Evolutionary conservation across 2,329 filamentous ascomycete genomes (phyloP), one percentile per base, ranked within the genome.

Genomic region (Exophiala spinifera): DNA sequence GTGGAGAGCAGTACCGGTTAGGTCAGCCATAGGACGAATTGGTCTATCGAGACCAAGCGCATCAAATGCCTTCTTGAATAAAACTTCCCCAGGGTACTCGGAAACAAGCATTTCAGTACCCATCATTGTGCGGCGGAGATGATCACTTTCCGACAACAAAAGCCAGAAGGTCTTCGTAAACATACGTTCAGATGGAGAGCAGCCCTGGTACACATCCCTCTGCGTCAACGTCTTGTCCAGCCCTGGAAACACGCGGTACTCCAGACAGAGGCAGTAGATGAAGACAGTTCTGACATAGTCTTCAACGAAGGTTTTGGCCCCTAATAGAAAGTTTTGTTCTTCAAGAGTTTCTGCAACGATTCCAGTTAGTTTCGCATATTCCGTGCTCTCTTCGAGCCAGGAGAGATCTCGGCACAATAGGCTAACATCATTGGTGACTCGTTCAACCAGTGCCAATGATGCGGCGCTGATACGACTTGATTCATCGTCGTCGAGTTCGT

Each of bases 401-500:
- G 44, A 31, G 70, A 75, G 72, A 13, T 69, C 58, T 13, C 53
- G 51, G 33, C 67, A 69, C 8, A 76, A 64, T 15, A 64, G 44
- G n/a, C 68, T 39, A 34, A 73, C 68, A 10, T 65, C 57, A 14
- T 63, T 56, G 10, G 70, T 55, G 14, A 83, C 69, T 6, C 80
- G 72, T 8, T 79, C 77, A 1, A 77, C 66, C 37, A 86, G 73
- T 7, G 72, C 74, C 21, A 76, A 75, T 19, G 79, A 79, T 6
- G 82, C 82, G 63, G 85, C 82, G 60, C 84, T 79, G 1, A 85
- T 75, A 2, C 78, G 69, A 49, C 84, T 83, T 11, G 74, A 70
- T 50, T 81, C 74, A 49, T 81, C 77, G 51, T 85, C 81, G 8
- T 78, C 76, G 1, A 82, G 62, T 10, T 72, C 64, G 2, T 77